Evolutionary conservation across 2,329 filamentous ascomycete genomes (phyloP).

Genomic region (Fusarium xyrophilum): DNA sequence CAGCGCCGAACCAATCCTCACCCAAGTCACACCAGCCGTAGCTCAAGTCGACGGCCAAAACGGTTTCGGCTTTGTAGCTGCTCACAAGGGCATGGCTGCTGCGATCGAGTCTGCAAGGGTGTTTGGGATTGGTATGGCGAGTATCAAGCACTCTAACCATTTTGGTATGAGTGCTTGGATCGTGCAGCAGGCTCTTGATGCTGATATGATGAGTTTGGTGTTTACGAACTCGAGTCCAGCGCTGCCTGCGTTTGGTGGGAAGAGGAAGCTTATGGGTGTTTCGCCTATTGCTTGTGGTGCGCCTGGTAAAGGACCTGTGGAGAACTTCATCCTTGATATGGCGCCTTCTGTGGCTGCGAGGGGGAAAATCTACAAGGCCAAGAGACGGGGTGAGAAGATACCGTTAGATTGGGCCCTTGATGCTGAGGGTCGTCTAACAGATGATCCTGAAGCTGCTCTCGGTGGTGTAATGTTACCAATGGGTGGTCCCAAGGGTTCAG

Average conservation of each 20-base stretch:
- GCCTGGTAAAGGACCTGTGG: slow-evolving; percentile 62
- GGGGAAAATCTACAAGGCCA: slow-evolving; percentile 77
- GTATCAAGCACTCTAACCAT: slow-evolving; percentile 79
- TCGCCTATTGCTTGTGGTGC: slow-evolving; percentile 79
- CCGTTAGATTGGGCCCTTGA: slow-evolving; percentile 78
- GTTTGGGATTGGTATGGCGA: slow-evolving; percentile 78
- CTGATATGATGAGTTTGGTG: slow-evolving; percentile 72
- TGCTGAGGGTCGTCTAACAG: slow-evolving; percentile 69
- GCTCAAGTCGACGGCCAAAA: slow-evolving; percentile 73
- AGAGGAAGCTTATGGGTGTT: slow-evolving; percentile 73
- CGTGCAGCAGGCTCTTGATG: slow-evolving; percentile 78
- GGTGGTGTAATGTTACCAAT: slow-evolving; percentile 85
- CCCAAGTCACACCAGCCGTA: slow-evolving; percentile 72
- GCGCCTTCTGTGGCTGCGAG: slow-evolving; percentile 72
- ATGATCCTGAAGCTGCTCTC: slow-evolving; percentile 74
- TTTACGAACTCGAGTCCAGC: slow-evolving; percentile 78
- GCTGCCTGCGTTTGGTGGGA: slow-evolving; percentile 73
- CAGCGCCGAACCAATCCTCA: slow-evolving; percentile 63
- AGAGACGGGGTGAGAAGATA: slow-evolving; percentile 72
- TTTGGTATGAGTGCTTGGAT: slow-evolving; percentile 86
- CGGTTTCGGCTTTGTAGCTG: slow-evolving; percentile 77
- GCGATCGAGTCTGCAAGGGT: slow-evolving; percentile 70
- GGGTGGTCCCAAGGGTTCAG: slow-evolving; percentile 84
- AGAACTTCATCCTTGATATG: slow-evolving; percentile 76
- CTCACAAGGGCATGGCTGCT: slow-evolving; percentile 68